Evolutionary conservation across 2,329 filamentous ascomycete species (phyloP).

Genomic region (Colletotrichum sp.): DNA sequence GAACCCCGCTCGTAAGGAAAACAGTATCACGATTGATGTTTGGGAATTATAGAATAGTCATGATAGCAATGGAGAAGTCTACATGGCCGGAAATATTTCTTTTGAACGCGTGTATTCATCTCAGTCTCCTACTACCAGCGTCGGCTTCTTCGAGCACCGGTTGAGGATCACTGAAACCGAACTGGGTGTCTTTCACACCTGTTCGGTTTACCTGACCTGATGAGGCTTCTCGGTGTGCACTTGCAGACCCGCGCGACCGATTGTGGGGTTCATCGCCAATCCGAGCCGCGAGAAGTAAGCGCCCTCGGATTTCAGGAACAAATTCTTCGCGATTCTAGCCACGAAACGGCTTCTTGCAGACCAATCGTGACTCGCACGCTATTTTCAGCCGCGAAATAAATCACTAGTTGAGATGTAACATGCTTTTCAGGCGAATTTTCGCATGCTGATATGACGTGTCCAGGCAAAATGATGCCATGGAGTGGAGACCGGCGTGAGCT

Average conservation of each 20-base stretch:
- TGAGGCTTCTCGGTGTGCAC: rapidly evolving
- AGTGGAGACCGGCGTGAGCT: background rate
- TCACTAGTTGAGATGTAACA: background rate
- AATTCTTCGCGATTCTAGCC: background rate
- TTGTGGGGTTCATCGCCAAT: too few species aligned
- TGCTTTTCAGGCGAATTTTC: background rate
- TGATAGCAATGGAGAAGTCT: slow-evolving; percentile 1
- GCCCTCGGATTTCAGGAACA: background rate
- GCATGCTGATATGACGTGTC: background rate
- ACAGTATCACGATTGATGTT: background rate
- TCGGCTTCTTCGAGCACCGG: rapidly evolving
- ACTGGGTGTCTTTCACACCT: background rate
- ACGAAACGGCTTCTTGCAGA: background rate
- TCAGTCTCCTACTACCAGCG: too few species aligned
- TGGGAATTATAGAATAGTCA: background rate
- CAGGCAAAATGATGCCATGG: background rate
- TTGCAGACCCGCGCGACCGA: too few species aligned
- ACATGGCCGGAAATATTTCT: background rate
- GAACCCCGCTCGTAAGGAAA: slow-evolving; percentile 5
- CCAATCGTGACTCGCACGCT: background rate
- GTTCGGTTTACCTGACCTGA: background rate
- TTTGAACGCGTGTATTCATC: background rate
- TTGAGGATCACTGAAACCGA: background rate
- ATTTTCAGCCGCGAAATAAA: background rate
- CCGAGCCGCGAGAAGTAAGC: background rate